These are phyloP conservation scores for Pseudogymnoascus sp. DNA, from an alignment of 2,329 filamentous ascomycete species.

Conservation along the genomic window DNA sequence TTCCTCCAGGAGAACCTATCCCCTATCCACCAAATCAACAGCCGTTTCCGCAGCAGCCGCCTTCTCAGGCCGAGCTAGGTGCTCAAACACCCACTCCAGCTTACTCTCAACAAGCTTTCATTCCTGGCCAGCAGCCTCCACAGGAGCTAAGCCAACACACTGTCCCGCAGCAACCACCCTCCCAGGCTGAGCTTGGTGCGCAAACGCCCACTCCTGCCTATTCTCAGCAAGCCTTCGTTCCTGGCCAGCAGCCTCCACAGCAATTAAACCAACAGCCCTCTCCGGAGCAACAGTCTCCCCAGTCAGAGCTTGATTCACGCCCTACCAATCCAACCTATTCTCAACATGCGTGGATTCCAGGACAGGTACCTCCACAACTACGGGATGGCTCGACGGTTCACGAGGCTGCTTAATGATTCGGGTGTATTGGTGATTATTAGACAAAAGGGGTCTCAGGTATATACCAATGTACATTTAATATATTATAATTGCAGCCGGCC, in stretches of 20 bases:
- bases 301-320: background rate
- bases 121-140: background rate
- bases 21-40: background rate
- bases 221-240: background rate
- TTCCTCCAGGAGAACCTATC: background rate
- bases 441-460: background rate
- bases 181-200: background rate
- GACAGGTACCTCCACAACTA: background rate
- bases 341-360: background rate
- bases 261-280: background rate
- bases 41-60: background rate
- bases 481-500: background rate
- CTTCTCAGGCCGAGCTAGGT: background rate
- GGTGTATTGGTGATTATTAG: background rate
- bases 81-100: background rate
- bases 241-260: background rate
- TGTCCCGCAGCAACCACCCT: background rate
- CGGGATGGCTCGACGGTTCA: background rate
- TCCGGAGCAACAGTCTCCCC: background rate
- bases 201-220: background rate
- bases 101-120: background rate
- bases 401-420: background rate
- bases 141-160: background rate
- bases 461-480: background rate
- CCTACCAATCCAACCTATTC: background rate